A percentile compares a stretch with the other conserved stretches of the same genome.
Evolutionary conservation across 495 filamentous ascomycete genomes (phyloP).

Genomic region (Physcia stellaris): DNA sequence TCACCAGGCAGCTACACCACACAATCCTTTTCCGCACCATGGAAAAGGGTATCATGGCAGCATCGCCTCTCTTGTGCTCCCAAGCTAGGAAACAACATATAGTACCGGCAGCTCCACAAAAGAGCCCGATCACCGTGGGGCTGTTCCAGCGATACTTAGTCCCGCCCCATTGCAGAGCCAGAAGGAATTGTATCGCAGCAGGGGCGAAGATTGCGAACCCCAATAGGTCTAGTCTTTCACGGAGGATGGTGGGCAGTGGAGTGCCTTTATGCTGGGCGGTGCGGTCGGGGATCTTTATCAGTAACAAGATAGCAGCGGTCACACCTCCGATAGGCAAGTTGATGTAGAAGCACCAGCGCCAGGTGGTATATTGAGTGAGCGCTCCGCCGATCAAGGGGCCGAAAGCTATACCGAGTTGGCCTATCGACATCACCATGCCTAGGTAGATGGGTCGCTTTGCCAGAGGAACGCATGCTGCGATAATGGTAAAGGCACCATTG

Average conservation of each 20-base stretch:
- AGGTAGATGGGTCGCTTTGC: constrained; percentile 26
- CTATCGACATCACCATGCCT: too few relatives aligned
- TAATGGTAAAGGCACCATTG: constrained; percentile 39
- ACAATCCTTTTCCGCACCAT: constrained; percentile 22
- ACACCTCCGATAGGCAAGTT: constrained; percentile 44
- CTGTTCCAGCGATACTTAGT: constrained; percentile 30
- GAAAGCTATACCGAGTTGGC: constrained; percentile 3
- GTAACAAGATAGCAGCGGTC: constrained; percentile 29
- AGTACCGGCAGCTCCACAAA: constrained; percentile 33
- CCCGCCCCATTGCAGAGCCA: constrained; percentile 36
- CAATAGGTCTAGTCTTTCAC: constrained; percentile 27
- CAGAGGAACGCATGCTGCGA: constrained; percentile 31
- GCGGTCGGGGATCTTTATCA: constrained; percentile 35
- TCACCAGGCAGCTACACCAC: constrained; percentile 20
- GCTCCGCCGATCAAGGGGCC: constrained; percentile 45
- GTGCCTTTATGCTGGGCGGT: constrained; percentile 26
- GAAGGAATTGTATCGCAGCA: constrained; percentile 31
- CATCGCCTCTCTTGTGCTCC: constrained; percentile 33
- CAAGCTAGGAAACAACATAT: constrained; percentile 30
- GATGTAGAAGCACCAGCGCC: constrained; percentile 57
- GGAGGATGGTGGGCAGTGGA: constrained; percentile 16
- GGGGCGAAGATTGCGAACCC: constrained; percentile 33
- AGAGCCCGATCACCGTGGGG: constrained; percentile 32
- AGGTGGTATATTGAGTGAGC: constrained; percentile 36
- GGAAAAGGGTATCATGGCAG: constrained; percentile 35